phyloP scores from a whole-genome alignment of 2,329 filamentous ascomycete genomes.

The Pyricularia sp. region DNA sequence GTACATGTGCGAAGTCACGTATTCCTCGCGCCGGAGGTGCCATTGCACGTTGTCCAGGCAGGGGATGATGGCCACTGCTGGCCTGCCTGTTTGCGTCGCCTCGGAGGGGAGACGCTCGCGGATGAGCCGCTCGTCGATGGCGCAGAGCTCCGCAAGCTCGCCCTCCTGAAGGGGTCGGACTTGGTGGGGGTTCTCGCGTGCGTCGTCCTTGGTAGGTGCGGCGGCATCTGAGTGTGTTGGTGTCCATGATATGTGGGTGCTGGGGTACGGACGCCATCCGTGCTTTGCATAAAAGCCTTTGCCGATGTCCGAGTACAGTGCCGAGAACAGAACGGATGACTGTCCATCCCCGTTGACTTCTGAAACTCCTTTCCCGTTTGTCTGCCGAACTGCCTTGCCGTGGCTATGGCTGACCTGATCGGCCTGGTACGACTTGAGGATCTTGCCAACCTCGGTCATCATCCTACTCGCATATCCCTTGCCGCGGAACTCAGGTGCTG shows the following conservation, averaged over 20 bases:
- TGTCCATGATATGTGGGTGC: slow-evolving; percentile 59
- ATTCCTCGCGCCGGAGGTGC: slow-evolving; percentile 76
- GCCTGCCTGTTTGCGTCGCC: slow-evolving; percentile 15
- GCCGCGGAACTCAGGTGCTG: slow-evolving; percentile 54
- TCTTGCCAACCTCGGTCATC: slow-evolving; percentile 53
- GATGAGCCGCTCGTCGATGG: slow-evolving; percentile 54
- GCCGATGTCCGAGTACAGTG: slow-evolving; percentile 82
- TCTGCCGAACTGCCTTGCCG: neutral
- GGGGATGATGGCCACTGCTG: slow-evolving; percentile 57
- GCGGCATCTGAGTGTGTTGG: slow-evolving; percentile 16
- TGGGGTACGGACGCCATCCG: slow-evolving; percentile 70
- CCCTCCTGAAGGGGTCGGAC: slow-evolving; percentile 42
- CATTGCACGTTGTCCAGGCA: slow-evolving; percentile 60
- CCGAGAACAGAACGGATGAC: slow-evolving; percentile 49
- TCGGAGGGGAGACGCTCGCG: slow-evolving; percentile 33
- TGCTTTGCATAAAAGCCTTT: slow-evolving; percentile 68
- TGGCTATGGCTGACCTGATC: slow-evolving; percentile 2
- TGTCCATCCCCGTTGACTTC: slow-evolving; percentile 12
- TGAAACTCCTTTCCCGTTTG: neutral
- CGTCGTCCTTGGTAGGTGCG: neutral
- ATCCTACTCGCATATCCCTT: slow-evolving; percentile 71
- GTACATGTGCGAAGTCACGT: slow-evolving; percentile 57
- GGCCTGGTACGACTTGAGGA: slow-evolving; percentile 28
- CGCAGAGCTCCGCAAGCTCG: slow-evolving; percentile 53
- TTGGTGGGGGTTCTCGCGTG: slow-evolving; percentile 10